Base-by-base conservation (phyloP, 1,284 basidiomycete genomes). In the Trametes polyzona region DNA sequence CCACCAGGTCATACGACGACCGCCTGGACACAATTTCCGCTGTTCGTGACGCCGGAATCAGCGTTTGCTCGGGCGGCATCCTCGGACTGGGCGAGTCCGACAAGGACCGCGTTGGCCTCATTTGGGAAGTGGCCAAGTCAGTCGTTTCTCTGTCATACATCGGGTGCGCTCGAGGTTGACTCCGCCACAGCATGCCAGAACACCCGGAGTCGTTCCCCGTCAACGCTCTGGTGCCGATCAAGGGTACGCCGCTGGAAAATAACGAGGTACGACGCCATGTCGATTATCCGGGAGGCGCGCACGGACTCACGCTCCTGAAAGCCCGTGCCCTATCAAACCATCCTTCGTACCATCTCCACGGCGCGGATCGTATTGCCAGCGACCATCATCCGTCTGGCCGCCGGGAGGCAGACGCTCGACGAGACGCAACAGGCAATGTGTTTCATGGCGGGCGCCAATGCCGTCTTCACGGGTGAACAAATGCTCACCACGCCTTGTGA, bases 151-250 rank as follows among this genome's bases (percentile, higher is more conserved):
- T 26, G 36, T 47, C 51, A 26, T 33, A 21, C 16, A 17, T 24
- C 7, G 49, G n/a, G 9, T 11, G 47, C 17, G 46, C 37, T 16
- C 19, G 35, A 44, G 17, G 32, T 58, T 59, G 29, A 65, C 52
- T 14, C 27, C 46, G 44, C 8, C 14, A 16, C 61, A 96, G 94
- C 69, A 89, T 98, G 82, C 88, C 93, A 39, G 92, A 96, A 71
- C 94, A 97, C 67, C 96, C 96, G 19, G 96, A 99, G 74, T 96
- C 93, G 10, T 99, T 99, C 83, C 96, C 96, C 2, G 96, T 99
- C 62, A 99, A 99, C 74, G 96, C 96, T 4, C 81, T 99, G 51
- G 87, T 91, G 4, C 89, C 89, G 17, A 91, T 92, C 58, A 76
- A 83, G 63, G 90, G 90, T 29, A 91, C 87, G 23, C 87, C 88